A percentile compares a stretch with the other conserved stretches of the same genome.
Conservation (phyloP, 805 yeast species). For the Saccharomycopsis sp. region DNA sequence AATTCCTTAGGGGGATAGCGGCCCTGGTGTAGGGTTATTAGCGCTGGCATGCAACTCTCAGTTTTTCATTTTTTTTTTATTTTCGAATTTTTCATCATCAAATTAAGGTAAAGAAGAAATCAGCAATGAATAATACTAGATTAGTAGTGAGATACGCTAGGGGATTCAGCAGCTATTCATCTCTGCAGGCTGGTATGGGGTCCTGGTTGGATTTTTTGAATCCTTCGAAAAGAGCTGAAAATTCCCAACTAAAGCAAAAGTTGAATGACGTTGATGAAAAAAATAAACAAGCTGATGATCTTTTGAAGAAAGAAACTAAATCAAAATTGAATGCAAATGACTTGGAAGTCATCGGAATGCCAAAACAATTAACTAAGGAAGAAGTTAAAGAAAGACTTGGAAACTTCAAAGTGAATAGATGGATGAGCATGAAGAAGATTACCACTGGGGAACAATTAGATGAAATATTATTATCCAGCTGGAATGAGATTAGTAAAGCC, state of each 20-base stretch:
- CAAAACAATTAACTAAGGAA: slow-evolving; percentile 12
- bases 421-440: slow-evolving; percentile 14
- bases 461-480: slow-evolving; percentile 7
- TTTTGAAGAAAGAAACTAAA: background rate
- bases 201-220: slow-evolving; percentile 17
- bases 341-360: slow-evolving; percentile 19
- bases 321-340: background rate
- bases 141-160: background rate
- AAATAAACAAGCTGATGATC: slow-evolving; percentile 11
- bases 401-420: slow-evolving; percentile 13
- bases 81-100: too few species aligned
- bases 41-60: too few species aligned
- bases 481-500: slow-evolving; percentile 13
- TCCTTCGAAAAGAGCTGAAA: slow-evolving; percentile 10
- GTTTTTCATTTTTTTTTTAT: too few species aligned
- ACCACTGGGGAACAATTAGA: slow-evolving; percentile 11
- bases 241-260: slow-evolving; percentile 6
- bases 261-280: slow-evolving; percentile 10
- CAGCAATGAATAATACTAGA: background rate
- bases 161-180: slow-evolving; percentile 4
- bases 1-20: too few species aligned
- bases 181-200: background rate
- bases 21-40: too few species aligned
- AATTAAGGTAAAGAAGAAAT: too few species aligned
- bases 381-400: slow-evolving; percentile 12